Percentiles rank a stretch among this genome's conserved stretches.
phyloP scores from a whole-genome alignment of 2,329 filamentous ascomycete species.

The Claviceps quebecensis region DNA sequence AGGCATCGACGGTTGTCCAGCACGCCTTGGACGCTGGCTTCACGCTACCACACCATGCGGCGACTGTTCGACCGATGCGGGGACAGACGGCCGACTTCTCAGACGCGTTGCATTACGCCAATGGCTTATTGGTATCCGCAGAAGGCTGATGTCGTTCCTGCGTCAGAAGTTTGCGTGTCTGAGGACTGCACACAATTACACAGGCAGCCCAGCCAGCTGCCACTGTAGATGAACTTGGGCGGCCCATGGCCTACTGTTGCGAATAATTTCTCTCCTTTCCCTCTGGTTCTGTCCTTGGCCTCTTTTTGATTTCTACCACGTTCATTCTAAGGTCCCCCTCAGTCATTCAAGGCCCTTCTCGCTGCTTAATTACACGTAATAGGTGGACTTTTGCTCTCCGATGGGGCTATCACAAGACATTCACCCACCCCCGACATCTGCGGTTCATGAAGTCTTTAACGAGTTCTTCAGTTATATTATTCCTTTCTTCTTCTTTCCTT shows the following conservation, averaged over 20 bases:
- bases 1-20: conserved; percentile 68
- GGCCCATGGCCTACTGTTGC: too few relatives aligned
- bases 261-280: too few relatives aligned
- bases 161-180: too few relatives aligned
- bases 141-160: conserved; percentile 7
- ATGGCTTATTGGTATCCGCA: conserved; percentile 18
- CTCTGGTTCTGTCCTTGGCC: too few relatives aligned
- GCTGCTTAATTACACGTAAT: background rate
- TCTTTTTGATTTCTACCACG: background rate
- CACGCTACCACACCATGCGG: conserved; percentile 27
- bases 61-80: conserved; percentile 23
- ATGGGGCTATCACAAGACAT: too few relatives aligned
- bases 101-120: conserved; percentile 14
- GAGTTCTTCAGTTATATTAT: background rate
- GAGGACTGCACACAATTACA: too few relatives aligned
- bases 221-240: too few relatives aligned
- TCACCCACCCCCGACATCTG: background rate
- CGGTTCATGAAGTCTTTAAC: background rate
- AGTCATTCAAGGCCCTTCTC: too few relatives aligned
- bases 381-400: background rate
- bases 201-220: too few relatives aligned
- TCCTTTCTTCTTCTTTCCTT: conserved; percentile 1
- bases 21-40: conserved; percentile 53
- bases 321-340: background rate
- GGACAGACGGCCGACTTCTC: conserved; percentile 6